Base-by-base conservation (phyloP, 1,284 basidiomycete species). In the Porodaedalea pini region DNA sequence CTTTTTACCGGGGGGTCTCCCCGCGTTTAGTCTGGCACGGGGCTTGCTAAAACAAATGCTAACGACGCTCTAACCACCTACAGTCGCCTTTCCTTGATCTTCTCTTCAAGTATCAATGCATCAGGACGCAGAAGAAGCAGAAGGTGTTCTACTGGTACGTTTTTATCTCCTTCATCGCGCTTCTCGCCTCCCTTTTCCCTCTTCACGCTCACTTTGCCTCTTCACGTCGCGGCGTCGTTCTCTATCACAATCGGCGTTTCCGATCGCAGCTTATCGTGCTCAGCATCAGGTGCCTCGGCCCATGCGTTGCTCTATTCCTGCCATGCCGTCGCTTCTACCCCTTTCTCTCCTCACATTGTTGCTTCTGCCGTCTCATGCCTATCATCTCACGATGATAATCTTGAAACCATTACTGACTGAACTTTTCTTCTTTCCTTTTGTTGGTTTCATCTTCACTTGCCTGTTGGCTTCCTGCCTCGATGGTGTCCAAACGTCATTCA, bases 51-150 rank as follows among this genome's bases (percentile, higher is more conserved):
- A 17, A 44, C 17, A 1, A 25, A 13, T 34, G 21, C 48, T 50
- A 29, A 21, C 43, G 10, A 47, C 25, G 43, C 40, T 41, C 36
- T 52, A 41, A 52, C 51, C 23, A 43, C 31, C 32, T 50, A 11
- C 66, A 92, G 90, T 90, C 88, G n/a, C 86, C 86, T n/a, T 88
- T 94, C 78, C 78, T 97, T 15, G 92, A 96, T 67, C 78, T 94
- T 32, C 75, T 97, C 13, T 96, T 95, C 83, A 93, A 94, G 71
- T 93, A 92, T 66, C 92, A 94, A 67, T 94, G 92, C 70, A 95
- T 97, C 62, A 84, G 93, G 41, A 96, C 94, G 0, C 93, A 96
- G 70, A 97, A 96, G 79, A 95, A 95, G 75, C 93, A 94, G 75
- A 93, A 94, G 69, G 90, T 91, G 21, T 96, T 95, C 68, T 94